phyloP scores from a whole-genome alignment of 164 flowering plant genomes.

The Aristolochia californica region DNA sequence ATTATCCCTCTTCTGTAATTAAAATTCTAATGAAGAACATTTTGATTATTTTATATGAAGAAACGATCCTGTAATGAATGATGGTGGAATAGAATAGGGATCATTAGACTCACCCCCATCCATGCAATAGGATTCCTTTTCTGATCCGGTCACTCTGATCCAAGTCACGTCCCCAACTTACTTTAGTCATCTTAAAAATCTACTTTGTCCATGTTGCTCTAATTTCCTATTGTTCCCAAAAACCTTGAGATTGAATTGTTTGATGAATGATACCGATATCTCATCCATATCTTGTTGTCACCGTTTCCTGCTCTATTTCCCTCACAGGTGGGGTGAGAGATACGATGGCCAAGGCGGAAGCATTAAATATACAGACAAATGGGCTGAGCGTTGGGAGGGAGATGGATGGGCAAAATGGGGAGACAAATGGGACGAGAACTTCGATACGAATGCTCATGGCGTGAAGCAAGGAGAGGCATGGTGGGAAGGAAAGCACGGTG shows the following conservation, averaged over 20 bases:
- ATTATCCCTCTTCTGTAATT: not conserved
- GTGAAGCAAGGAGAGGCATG: constrained; percentile 95
- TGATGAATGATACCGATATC: too few relatives aligned
- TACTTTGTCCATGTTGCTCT: not conserved
- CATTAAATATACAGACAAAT: constrained; percentile 93
- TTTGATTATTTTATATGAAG: too few relatives aligned
- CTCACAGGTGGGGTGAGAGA: constrained; percentile 93
- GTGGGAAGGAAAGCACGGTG: constrained; percentile 92
- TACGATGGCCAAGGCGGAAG: constrained; percentile 87
- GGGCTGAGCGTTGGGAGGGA: constrained; percentile 86
- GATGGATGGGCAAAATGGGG: constrained; percentile 97
- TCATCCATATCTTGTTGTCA: not conserved
- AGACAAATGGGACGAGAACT: constrained; percentile 96
- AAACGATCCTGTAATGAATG: too few relatives aligned
- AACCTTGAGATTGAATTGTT: too few relatives aligned
- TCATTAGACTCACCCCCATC: too few relatives aligned
- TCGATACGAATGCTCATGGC: constrained; percentile 53
- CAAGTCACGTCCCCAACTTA: too few relatives aligned
- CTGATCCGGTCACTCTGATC: too few relatives aligned
- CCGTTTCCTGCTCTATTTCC: not conserved
- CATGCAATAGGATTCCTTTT: too few relatives aligned
- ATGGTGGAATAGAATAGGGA: too few relatives aligned
- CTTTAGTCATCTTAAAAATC: too few relatives aligned
- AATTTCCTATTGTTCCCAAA: not conserved
- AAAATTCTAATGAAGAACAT: too few relatives aligned